Conservation (phyloP, 2,329 filamentous ascomycete species). For the Microthyrium microscopicum region DNA sequence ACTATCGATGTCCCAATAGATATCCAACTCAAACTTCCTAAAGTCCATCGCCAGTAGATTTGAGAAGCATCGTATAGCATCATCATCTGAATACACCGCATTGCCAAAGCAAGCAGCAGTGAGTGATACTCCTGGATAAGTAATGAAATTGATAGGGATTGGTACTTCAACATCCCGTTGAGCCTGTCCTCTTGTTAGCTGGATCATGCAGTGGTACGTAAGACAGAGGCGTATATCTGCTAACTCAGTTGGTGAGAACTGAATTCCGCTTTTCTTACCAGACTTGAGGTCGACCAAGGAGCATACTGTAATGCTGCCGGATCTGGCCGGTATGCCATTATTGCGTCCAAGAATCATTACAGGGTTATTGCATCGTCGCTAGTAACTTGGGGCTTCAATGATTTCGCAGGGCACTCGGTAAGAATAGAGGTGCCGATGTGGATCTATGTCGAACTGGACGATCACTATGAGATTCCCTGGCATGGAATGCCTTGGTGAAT, state of each 20-base stretch:
- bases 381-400: no score
- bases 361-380: no score
- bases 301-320: no score
- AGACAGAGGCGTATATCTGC: neutral
- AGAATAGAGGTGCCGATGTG: no score
- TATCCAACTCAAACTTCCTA: constrained; percentile 39
- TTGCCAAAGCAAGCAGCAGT: constrained; percentile 41
- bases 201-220: neutral
- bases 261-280: constrained; percentile 13
- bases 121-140: constrained; percentile 38
- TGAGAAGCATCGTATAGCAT: constrained; percentile 39
- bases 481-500: no score
- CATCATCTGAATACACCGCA: constrained; percentile 34
- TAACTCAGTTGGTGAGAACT: neutral
- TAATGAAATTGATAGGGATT: constrained; percentile 47
- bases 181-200: constrained; percentile 28
- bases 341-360: no score
- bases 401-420: no score
- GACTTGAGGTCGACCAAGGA: constrained; percentile 12
- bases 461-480: no score
- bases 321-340: no score
- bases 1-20: constrained; percentile 44
- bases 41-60: constrained; percentile 46
- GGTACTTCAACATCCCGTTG: constrained; percentile 43
- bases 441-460: no score